A percentile compares a stretch with the other conserved stretches of the same genome.
These are phyloP conservation scores for Calonectria honghensis DNA, from an alignment of 2,329 filamentous ascomycete genomes.

Conservation along the genomic window DNA sequence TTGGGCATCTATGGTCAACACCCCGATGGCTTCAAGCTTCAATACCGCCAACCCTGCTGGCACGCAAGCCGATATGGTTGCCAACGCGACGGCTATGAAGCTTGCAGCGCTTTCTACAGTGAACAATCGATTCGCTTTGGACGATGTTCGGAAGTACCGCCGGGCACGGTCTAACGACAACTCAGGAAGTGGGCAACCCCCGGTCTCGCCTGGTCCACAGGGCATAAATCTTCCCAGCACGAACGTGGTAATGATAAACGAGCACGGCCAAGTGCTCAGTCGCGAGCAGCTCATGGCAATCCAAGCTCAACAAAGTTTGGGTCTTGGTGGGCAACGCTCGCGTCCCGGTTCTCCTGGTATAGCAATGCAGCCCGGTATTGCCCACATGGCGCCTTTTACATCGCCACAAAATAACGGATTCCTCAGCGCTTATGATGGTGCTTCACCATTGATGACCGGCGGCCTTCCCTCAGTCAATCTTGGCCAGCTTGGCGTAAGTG, in stretches of 20 bases:
- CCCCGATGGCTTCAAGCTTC: conserved; percentile 94
- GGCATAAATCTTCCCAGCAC: conserved; percentile 79
- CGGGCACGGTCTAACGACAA: conserved; percentile 92
- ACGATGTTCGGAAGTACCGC: conserved; percentile 97
- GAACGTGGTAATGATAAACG: conserved; percentile 95
- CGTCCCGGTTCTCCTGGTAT: conserved; percentile 93
- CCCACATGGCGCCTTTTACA: conserved; percentile 81
- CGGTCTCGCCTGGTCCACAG: conserved; percentile 80
- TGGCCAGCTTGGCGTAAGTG: conserved; percentile 80
- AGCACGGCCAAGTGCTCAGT: conserved; percentile 90
- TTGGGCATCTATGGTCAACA: conserved; percentile 99
- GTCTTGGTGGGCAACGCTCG: conserved; percentile 83
- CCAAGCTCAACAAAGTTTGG: conserved; percentile 79
- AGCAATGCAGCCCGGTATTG: conserved; percentile 82
- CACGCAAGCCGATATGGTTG: conserved; percentile 96
- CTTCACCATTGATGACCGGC: conserved; percentile 81
- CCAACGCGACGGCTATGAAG: conserved; percentile 99
- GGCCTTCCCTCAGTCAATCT: conserved; percentile 83
- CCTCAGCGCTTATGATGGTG: conserved; percentile 88
- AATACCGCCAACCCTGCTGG: conserved; percentile 71
- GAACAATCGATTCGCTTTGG: conserved; percentile 97
- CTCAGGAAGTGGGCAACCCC: conserved; percentile 75
- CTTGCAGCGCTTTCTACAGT: conserved; percentile 96
- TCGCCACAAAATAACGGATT: conserved; percentile 97
- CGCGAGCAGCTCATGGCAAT: conserved; percentile 90